Base-by-base conservation (phyloP, 2,329 filamentous ascomycete species). In the Aspergillus amoenus region DNA sequence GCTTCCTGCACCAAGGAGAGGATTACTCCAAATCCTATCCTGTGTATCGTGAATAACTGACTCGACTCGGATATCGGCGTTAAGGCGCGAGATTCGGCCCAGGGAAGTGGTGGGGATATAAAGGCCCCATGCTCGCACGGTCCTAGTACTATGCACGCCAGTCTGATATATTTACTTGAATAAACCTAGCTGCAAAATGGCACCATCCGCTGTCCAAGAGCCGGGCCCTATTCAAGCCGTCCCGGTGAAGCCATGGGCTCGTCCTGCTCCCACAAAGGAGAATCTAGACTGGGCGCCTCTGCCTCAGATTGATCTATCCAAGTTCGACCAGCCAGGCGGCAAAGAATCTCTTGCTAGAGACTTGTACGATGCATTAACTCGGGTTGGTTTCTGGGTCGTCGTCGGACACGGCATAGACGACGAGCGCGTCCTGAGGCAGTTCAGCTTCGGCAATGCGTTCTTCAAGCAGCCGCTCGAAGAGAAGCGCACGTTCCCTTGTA, bases 221-320 rank as follows among this genome's bases (percentile, higher is more conserved):
- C 44, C 56, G 18, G 13, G 50, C 9, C 53, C 63, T 5, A 47
- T 34, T 4, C 37, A 59, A 7, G 47, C 39, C 12, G 40, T 60
- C 9, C 42, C 48, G 2, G 47, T 69, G n/a, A 70, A 70, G 41
- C 53, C 68, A 18, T 71, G 68, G 68, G 61, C 4, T 22, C 66
- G 68, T 8, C 68, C 68, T 47, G 48, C 58, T 2, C 62, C 63
- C 2, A 71, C 68, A 5, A 42, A 58, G 13, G 64, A 65, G 21
- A 21, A 59, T 3, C 58, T 71, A 2, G 67, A 69, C 11, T 85
- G 82, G 80, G 80, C 82, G 0, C 79, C 84, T 52, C 75, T 85
- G 3, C 77, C 80, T 5, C 83, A 81, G 2, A 76, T 85, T 7
- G 82, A 85, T 64, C 76, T 86, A 3, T 79, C 80, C 34, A 76